Conservation (phyloP, 2,329 filamentous ascomycete species). For the Calonectria pauciramosa region DNA sequence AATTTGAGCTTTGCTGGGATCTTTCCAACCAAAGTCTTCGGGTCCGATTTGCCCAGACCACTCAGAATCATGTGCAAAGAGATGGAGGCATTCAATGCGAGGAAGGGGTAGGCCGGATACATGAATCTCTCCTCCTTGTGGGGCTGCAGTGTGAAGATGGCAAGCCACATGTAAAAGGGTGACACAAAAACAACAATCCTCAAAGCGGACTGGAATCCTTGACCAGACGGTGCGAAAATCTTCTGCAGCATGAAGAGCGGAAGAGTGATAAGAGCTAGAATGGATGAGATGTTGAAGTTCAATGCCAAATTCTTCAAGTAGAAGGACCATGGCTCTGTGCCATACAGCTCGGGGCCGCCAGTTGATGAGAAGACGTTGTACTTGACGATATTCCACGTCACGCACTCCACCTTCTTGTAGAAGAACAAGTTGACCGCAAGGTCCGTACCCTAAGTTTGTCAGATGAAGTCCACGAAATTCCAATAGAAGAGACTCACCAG, state of each 20-base stretch:
- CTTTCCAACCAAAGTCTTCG: slow-evolving; percentile 75
- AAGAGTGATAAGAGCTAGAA: slow-evolving; percentile 80
- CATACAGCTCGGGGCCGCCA: slow-evolving; percentile 91
- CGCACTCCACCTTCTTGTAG: slow-evolving; percentile 82
- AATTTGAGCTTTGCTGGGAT: slow-evolving; percentile 85
- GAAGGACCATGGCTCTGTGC: slow-evolving; percentile 96
- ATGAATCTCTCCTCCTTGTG: slow-evolving; percentile 99
- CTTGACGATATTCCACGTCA: slow-evolving; percentile 92
- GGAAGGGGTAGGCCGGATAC: slow-evolving; percentile 94
- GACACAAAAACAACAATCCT: slow-evolving; percentile 83
- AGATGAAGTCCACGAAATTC: background rate
- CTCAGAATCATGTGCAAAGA: slow-evolving; percentile 84
- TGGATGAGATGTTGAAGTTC: slow-evolving; percentile 97
- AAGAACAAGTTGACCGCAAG: slow-evolving; percentile 84
- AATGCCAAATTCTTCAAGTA: slow-evolving; percentile 91
- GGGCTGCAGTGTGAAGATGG: slow-evolving; percentile 90
- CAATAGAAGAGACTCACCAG: slow-evolving; percentile 66
- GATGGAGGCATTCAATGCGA: slow-evolving; percentile 90
- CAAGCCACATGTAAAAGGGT: slow-evolving; percentile 96
- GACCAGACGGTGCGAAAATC: slow-evolving; percentile 69
- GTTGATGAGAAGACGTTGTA: slow-evolving; percentile 93
- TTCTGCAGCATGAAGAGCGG: slow-evolving; percentile 85
- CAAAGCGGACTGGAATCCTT: slow-evolving; percentile 77
- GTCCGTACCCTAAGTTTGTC: slow-evolving; percentile 71
- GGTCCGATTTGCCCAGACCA: slow-evolving; percentile 79